A percentile compares a stretch with the other conserved stretches of the same genome.
Evolutionary conservation across 345 rosid species (phyloP).

Genomic region (Gossypium anomalum): DNA sequence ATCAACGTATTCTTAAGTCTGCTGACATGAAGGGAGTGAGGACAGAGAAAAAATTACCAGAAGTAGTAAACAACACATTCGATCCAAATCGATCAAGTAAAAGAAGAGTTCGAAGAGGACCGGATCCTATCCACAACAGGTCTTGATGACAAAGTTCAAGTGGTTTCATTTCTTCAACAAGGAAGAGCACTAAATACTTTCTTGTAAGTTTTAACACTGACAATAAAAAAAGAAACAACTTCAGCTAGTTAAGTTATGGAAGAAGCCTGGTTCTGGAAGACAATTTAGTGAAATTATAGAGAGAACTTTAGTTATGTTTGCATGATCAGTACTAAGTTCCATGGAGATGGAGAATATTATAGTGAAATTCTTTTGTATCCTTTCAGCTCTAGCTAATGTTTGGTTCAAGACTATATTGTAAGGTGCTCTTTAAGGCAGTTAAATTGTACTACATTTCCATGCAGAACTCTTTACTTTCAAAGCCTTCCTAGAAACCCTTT

Average conservation of each 20-base stretch:
- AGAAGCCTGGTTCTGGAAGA: constrained; percentile 23
- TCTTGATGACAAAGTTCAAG: constrained; percentile 22
- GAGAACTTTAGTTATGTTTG: constrained; percentile 13
- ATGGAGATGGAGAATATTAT: constrained; percentile 3
- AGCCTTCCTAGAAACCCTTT: too few relatives aligned
- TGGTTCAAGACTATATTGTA: not conserved
- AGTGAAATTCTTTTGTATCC: constrained; percentile 38
- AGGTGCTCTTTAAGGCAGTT: not conserved
- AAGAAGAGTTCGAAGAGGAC: constrained; percentile 65
- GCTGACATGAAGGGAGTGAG: constrained; percentile 29
- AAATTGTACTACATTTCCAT: not conserved
- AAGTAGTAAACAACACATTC: constrained; percentile 26
- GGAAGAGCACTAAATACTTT: constrained; percentile 9
- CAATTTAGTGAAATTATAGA: constrained; percentile 9
- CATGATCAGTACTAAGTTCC: constrained; percentile 19
- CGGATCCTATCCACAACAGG: constrained; percentile 91
- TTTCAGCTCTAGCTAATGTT: constrained; percentile 17
- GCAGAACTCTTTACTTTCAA: not conserved
- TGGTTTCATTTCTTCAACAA: constrained; percentile 18
- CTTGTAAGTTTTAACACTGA: constrained; percentile 13
- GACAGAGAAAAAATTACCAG: constrained; percentile 28
- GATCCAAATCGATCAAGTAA: constrained; percentile 62
- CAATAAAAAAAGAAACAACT: constrained; percentile 21
- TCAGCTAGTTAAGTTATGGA: constrained; percentile 24
- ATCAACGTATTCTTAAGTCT: constrained; percentile 37